Base-by-base conservation (phyloP, 2,329 filamentous ascomycete genomes). In the Cadophora sp. region DNA sequence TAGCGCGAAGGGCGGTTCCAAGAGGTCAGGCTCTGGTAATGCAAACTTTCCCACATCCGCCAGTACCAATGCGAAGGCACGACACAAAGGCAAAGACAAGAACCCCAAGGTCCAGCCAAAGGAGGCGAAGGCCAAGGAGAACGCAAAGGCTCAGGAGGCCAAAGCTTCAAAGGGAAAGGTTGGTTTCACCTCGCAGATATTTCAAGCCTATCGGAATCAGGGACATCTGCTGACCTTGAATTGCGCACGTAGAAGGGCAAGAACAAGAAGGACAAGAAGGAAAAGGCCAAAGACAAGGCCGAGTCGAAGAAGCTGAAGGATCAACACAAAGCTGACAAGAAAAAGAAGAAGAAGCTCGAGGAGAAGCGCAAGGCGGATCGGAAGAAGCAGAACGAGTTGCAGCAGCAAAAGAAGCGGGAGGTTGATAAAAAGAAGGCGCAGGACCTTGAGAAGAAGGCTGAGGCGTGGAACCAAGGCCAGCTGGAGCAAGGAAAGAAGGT, bases 41-140 rank as follows among this genome's bases (percentile, higher is more conserved):
- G 22, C 60, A 12, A 24, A 27, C 5, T 62, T 62, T 29, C 60
- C 60, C 8, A 62, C 46, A 4, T 51, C 60, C 26, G 60, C 60
- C n/a, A 24, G 27, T 19, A 14, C 27, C 29, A 62, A 62, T 19
- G 60, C 60, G 2, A 62, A 62, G n/a, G n/a, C 22, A n/a, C 43
- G 60, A 27, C 60, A 62, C 60, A 62, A 62, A 24, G 60, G 60
- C 19, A 62, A 53, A 48, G 46, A 26, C n/a, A 37, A 37, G 46
- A 62, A 37, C n/a, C 1, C 31, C 8, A 53, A 51, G 24, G 16
- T 24, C 24, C 43, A 62, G 19, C 29, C 29, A 27, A 19, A 34
- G 27, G 40, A 50, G 26, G 29, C 27, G 6, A 48, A 51, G 27
- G 29, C 29, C 43, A 31, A 51, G 29, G 43, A 62, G 12, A 31